These are phyloP conservation scores for Phytopythium kandeliae DNA, from an alignment of 352 stramenopile genomes.

Conservation along the genomic window DNA sequence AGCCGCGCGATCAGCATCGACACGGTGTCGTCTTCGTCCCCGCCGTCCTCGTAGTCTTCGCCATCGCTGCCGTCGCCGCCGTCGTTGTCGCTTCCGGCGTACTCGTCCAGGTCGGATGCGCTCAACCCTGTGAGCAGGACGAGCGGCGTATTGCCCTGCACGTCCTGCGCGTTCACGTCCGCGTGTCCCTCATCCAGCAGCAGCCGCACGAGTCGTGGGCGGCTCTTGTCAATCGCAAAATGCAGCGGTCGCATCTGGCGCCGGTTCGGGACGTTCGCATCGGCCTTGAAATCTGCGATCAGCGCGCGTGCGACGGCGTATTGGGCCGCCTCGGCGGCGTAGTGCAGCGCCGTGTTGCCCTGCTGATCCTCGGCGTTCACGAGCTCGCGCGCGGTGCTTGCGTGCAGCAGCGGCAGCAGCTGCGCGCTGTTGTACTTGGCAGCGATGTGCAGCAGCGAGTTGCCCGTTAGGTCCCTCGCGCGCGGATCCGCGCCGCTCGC, in stretches of 20 bases:
- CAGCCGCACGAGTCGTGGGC: constrained; percentile 15
- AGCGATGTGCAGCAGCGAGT: constrained; percentile 27
- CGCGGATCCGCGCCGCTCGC: constrained; percentile 14
- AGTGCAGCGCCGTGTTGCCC: constrained; percentile 28
- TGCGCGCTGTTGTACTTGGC: constrained; percentile 18
- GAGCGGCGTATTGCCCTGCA: constrained; percentile 21
- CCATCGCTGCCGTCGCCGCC: constrained; percentile 6
- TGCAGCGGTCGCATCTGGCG: constrained; percentile 15
- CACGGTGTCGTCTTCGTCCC: constrained; percentile 4
- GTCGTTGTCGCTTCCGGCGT: constrained; percentile 3
- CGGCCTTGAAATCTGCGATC: constrained; percentile 12
- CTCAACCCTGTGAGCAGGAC: constrained; percentile 18
- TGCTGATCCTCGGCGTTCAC: constrained; percentile 20
- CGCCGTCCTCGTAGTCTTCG: constrained; percentile 9
- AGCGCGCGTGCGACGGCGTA: constrained; percentile 11
- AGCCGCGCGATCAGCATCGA: constrained; percentile 19
- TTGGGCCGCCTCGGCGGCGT: constrained; percentile 18
- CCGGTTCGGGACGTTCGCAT: constrained; percentile 18
- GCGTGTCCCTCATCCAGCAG: constrained; percentile 19
- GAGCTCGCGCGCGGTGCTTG: constrained; percentile 12
- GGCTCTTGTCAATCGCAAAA: constrained; percentile 20
- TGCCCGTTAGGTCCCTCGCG: constrained; percentile 17
- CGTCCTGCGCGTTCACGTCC: constrained; percentile 18
- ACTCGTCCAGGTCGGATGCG: constrained; percentile 22
- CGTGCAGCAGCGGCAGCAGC: constrained; percentile 14